Base-by-base conservation (phyloP, 139 green algal species). In the Astrephomene gubernaculifera region DNA sequence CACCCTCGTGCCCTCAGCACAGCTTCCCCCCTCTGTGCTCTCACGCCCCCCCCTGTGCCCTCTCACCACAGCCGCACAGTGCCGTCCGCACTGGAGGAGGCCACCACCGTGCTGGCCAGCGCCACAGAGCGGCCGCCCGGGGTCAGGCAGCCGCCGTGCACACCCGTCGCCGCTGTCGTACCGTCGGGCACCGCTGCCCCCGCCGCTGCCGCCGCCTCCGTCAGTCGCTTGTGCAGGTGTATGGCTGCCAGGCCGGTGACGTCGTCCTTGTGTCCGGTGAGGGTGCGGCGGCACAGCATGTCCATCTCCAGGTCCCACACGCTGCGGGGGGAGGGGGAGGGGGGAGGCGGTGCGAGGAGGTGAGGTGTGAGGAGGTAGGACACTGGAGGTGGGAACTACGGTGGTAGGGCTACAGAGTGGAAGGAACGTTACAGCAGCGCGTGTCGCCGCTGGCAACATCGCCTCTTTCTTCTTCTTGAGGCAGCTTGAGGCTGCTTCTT, bases 281-380 rank as follows among this genome's bases (percentile, higher is more conserved):
- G 93, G 57, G 94, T 97, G 67, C 90, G 88, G 64, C 97, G 90
- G 90, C 96, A 98, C 67, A 97, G 90, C 60, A 96, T 89, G 68
- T 93, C 89, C 68, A 96, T 92, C 31, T 97, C 94, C 76, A 96
- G 86, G 89, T 98, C 95, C 95, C 96, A 98, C 71, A 97, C 94
- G 33, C 94, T 92, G 85, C 45, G 12, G 21, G 41, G 36, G 29
- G n/a, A n/a, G n/a, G 38, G 38, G 35, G 35, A 49, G 29, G 36
- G 57, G 57, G 24, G 57, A n/a, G 14, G 57, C 19, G 57, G 57
- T 29, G 19, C 14, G 57, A 65, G 57, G 57, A 65, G 57, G 57
- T 14, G 22, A 22, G 57, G 19, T 6, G 57, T 33, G 22, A 22
- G 57, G 24, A n/a, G 22, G 57, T 6, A n/a, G 49, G 49, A 57